phyloP scores from a whole-genome alignment of 2,329 filamentous ascomycete genomes.

The Iodosphaeria phyllophila region DNA sequence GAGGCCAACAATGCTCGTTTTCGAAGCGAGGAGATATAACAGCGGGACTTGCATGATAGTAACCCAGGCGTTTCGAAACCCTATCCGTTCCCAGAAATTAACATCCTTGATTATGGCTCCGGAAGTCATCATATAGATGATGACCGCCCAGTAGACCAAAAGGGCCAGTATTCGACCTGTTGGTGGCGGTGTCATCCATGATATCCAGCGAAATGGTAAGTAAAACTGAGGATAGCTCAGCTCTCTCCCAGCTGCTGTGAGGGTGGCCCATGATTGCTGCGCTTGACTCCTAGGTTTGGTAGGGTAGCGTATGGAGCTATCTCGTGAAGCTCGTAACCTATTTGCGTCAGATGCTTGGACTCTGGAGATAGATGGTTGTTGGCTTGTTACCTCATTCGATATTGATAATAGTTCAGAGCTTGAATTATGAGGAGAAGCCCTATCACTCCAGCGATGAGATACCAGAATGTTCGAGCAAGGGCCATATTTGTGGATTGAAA shows the following conservation, averaged over 20 bases:
- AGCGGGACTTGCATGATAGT: conserved; percentile 45
- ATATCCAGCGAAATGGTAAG: conserved; percentile 23
- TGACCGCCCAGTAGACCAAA: conserved; percentile 36
- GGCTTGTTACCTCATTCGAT: conserved; percentile 20
- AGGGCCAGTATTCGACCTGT: conserved; percentile 35
- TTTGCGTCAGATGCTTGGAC: background rate
- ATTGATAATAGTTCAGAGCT: conserved; percentile 22
- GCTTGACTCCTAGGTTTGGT: conserved; percentile 28
- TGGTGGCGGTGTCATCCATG: conserved; percentile 39
- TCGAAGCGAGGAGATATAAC: conserved; percentile 41
- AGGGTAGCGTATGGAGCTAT: conserved; percentile 25
- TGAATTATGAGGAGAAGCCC: conserved; percentile 22
- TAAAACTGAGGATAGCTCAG: conserved; percentile 34
- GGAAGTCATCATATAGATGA: conserved; percentile 36
- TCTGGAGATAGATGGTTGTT: background rate
- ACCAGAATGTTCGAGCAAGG: conserved; percentile 39
- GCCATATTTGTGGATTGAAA: conserved; percentile 27
- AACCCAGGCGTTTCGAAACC: conserved; percentile 50
- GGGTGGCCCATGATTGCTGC: conserved; percentile 35
- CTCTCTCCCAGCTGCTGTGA: conserved; percentile 37
- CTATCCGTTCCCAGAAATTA: conserved; percentile 44
- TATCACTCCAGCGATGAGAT: conserved; percentile 31
- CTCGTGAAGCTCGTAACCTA: conserved; percentile 27
- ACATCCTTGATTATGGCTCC: conserved; percentile 29
- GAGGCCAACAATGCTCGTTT: conserved; percentile 38